phyloP scores from a whole-genome alignment of 257 asterid species.

The Solanum etuberosum region DNA sequence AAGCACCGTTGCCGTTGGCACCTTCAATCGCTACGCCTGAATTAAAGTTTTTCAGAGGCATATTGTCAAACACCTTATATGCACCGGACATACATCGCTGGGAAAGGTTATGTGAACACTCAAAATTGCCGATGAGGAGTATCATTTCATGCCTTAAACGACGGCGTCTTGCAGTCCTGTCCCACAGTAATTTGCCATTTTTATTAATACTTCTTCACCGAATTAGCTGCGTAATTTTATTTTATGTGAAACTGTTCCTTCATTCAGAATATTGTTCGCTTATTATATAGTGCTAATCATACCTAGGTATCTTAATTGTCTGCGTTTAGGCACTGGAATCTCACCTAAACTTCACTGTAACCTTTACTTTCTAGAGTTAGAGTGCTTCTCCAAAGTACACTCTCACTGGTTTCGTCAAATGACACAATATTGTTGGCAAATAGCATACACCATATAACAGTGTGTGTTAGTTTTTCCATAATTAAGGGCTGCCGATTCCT shows the following conservation, averaged over 20 bases:
- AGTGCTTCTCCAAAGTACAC: neutral
- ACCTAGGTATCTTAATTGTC: neutral
- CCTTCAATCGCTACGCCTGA: neutral
- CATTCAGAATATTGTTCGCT: neutral
- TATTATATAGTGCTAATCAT: neutral
- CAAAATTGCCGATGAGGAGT: constrained; percentile 24
- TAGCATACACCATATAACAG: neutral
- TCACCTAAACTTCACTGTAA: neutral
- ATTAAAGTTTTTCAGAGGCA: neutral
- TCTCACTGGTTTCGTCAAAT: neutral
- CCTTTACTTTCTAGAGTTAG: neutral
- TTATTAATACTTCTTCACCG: neutral
- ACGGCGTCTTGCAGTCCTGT: constrained; percentile 18
- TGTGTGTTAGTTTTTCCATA: neutral
- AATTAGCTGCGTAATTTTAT: neutral
- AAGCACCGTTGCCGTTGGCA: neutral
- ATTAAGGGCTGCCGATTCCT: neutral
- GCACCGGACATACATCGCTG: neutral
- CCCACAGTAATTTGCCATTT: constrained; percentile 22
- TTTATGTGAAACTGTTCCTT: neutral
- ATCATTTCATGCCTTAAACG: constrained; percentile 23
- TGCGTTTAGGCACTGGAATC: neutral
- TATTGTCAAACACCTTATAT: neutral
- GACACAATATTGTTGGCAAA: neutral
- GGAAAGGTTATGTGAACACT: neutral